Evolutionary conservation across 2,329 filamentous ascomycete genomes (phyloP), one percentile per base, ranked within the genome.

Genomic region (Colletotrichum sp.): DNA sequence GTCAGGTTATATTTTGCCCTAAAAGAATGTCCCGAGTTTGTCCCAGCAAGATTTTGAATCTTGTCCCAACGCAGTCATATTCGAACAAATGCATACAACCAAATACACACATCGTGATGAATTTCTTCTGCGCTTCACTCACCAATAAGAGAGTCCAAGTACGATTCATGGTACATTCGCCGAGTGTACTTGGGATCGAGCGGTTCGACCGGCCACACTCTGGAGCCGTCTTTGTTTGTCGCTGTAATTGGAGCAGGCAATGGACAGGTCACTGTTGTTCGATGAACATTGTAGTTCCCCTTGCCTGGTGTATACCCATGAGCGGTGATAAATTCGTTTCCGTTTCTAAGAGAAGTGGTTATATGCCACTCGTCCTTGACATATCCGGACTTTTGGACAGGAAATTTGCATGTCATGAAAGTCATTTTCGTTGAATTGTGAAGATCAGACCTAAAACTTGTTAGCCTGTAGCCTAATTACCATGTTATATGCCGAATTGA

Each of bases 331-430:
- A 52, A 52, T 2, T 52, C n/a, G 13, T 52, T 52, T 1, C 43
- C n/a, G n/a, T 8, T 52, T 52, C 43, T 52, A 4, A 52, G 22
- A 1, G 43, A 52, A 22, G 43, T 52, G 43, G n/a, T 52, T 52
- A 52, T 52, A 10, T 52, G n/a, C 43, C n/a, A 52, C 6, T 52
- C 43, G n/a, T 52, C 43, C 43, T 52, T 52, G n/a, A 52, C 3
- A 8, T 1, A 52, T 22, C 43, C 6, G 0, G 12, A 0, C 1
- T 22, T 8, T 25, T 3, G n/a, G 1, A 25, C n/a, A 6, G 43
- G 43, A 52, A 0, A 22, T 7, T 3, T 4, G 43, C 43, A 2
- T 52, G 43, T 1, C 8, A 1, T 2, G 1, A 52, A 52, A 2
- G 43, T 52, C n/a, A 52, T 22, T 52, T 6, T 52, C 4, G 43